Evolutionary conservation across 768 basidiomycete genomes (phyloP), one percentile per base, ranked within the genome.

Genomic region (Phaffia tasmanica): DNA sequence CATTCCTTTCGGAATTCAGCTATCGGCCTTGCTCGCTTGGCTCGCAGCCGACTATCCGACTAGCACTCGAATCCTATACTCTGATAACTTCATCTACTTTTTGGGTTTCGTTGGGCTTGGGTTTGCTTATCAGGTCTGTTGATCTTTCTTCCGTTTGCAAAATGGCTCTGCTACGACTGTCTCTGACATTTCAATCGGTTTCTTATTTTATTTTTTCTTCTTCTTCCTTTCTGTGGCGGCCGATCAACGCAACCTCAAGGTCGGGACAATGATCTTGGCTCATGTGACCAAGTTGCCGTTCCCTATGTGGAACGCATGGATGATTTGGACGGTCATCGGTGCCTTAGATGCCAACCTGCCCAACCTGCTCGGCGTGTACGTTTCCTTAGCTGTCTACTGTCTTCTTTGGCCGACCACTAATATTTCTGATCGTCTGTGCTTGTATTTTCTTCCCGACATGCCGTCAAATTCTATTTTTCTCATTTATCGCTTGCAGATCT

Each of bases 241-340:
- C 30, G 63, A 35, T 1, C 25, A 21, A 35, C 4, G 1, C n/a
- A 25, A 2, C 25, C 23, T 18, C 70, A 77, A 92, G 74, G 93
- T 95, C 48, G 89, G 90, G 15, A 80, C 86, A 70, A 87, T 98
- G 81, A 98, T 97, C 72, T 78, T 95, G 56, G 88, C 92, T 0
- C 95, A 98, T 76, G 84, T 95, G 32, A 92, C 93, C 61, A 84
- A 83, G 70, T 79, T 81, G 54, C 78, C 83, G 5, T 94, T 97
- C 79, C 95, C 95, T 0, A 79, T 81, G 73, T 92, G 87, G 83
- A 88, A 93, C 74, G 83, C 82, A 72, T 83, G 93, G 75, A 93
- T 92, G 85, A 75, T 89, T 9, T 88, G 86, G 84, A 88, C 83
- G 69, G 74, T 84, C 2, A 73, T 89, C 18, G 87, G 85, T 3